Percentiles rank a stretch among this genome's conserved stretches.
These are phyloP conservation scores for Larix kaempferi DNA, from an alignment of 75 land plant genomes.

Conservation along the genomic window DNA sequence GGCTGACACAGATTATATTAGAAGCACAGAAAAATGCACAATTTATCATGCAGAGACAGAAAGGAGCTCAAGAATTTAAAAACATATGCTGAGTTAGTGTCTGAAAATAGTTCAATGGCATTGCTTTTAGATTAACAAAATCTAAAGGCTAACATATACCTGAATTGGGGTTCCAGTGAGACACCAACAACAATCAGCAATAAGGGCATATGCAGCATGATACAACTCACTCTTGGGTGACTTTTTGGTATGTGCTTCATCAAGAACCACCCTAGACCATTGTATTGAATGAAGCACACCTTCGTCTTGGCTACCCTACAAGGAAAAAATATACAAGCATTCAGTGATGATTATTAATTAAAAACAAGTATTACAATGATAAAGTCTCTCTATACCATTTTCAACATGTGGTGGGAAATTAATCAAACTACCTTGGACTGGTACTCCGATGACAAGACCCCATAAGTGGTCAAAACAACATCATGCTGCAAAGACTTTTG, in stretches of 20 bases:
- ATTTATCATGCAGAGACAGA: too few species aligned
- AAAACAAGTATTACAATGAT: too few species aligned
- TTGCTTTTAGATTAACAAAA: too few species aligned
- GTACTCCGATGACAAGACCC: conserved; percentile 58
- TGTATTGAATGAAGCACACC: conserved; percentile 68
- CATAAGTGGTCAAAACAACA: conserved; percentile 88
- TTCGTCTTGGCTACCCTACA: conserved; percentile 22
- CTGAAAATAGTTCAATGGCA: too few species aligned
- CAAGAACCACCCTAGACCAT: conserved; percentile 86
- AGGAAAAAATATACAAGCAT: too few species aligned
- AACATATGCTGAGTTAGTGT: too few species aligned
- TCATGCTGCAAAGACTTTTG: conserved; percentile 46
- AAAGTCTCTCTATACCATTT: background rate
- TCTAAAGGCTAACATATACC: conserved; percentile 27
- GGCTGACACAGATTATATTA: too few species aligned
- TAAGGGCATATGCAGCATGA: conserved; percentile 62
- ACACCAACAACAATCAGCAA: conserved; percentile 83
- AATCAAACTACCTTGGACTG: conserved; percentile 6
- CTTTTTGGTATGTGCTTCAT: conserved; percentile 93
- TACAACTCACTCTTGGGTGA: conserved; percentile 46
- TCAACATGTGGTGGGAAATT: background rate
- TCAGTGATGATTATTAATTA: background rate
- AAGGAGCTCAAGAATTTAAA: too few species aligned
- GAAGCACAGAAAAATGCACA: too few species aligned
- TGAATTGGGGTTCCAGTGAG: conserved; percentile 96